Percentiles rank a stretch among this genome's conserved stretches.
These are phyloP conservation scores for Penicillium sp. DNA, from an alignment of 2,329 filamentous ascomycete species.

Conservation along the genomic window DNA sequence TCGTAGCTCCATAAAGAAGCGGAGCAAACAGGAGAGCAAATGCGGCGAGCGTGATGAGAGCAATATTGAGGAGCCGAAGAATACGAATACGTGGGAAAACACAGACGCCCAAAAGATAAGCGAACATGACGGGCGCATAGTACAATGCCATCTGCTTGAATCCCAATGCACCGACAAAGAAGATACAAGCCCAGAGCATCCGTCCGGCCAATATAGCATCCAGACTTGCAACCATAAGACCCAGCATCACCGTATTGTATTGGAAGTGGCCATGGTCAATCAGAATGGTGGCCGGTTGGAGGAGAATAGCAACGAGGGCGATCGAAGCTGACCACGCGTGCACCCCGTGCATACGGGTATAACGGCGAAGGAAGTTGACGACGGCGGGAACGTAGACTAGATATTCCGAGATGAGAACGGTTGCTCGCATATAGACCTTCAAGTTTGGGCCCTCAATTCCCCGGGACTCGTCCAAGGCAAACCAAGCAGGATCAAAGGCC, in stretches of 20 bases:
- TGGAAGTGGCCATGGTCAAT: conserved; percentile 97
- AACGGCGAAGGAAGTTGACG: conserved; percentile 82
- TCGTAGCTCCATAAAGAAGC: conserved; percentile 70
- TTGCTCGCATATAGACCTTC: conserved; percentile 95
- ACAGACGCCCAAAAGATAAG: conserved; percentile 85
- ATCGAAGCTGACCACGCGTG: conserved; percentile 81
- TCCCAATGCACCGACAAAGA: conserved; percentile 90
- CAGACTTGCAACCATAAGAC: conserved; percentile 81
- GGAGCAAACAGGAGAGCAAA: conserved; percentile 78
- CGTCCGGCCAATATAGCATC: conserved; percentile 86
- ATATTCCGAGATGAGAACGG: conserved; percentile 88
- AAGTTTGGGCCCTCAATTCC: conserved; percentile 76
- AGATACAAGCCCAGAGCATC: conserved; percentile 84
- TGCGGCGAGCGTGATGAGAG: conserved; percentile 69
- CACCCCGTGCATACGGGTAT: conserved; percentile 74
- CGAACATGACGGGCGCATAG: conserved; percentile 90
- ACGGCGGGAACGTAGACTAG: conserved; percentile 83
- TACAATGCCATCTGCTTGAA: conserved; percentile 99
- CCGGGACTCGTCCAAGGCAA: conserved; percentile 79
- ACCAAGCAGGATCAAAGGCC: conserved; percentile 81
- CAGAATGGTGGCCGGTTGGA: conserved; percentile 88
- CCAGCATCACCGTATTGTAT: conserved; percentile 98
- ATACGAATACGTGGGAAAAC: conserved; percentile 72
- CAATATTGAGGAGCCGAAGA: conserved; percentile 72
- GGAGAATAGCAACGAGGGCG: conserved; percentile 83